Base-by-base conservation (phyloP, 768 basidiomycete species). In the Rhizopogon vulgaris region DNA sequence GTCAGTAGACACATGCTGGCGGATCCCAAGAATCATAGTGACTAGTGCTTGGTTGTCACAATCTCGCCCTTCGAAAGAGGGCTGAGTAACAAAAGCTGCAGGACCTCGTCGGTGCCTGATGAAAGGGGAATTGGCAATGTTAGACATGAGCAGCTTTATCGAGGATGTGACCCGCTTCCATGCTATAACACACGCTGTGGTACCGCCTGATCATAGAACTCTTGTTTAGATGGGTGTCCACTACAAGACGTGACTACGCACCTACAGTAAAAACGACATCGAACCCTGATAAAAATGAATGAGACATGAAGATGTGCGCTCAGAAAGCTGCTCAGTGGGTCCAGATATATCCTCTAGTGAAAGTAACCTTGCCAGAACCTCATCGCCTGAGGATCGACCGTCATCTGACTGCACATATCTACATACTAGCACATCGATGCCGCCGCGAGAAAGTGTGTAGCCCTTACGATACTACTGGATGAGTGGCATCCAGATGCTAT, bases 181-280 rank as follows among this genome's bases (percentile, higher is more conserved):
- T 22, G 69, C 67, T 14, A 69, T 48, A 7, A 73, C 55, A 34
- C 73, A 69, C 1, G 62, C 69, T 1, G 70, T 55, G 2, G 71
- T 60, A 28, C 72, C 73, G 3, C 28, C n/a, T n/a, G n/a, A n/a
- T n/a, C n/a, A n/a, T n/a, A n/a, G n/a, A n/a, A n/a, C n/a, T 28
- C 71, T 72, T 71, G 14, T 11, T 25, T 15, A 18, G 17, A n/a
- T 1, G 12, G 10, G 25, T 3, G 36, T 48, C 32, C 34, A 25
- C 6, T 34, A 36, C 34, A 54, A 61, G 25, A 38, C 27, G n/a
- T 8, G n/a, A 8, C 9, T 34, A 49, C 65, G 15, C 18, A 82
- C 82, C 82, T 57, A 82, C 82, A 28, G 77, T 78, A 53, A 83
- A 76, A 54, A 83, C 73, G 17, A 83, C 73, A 54, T 82, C 78